phyloP scores from a whole-genome alignment of 225 moss, liverwort and hornwort genomes.

The Pseudoscleropodium purum region DNA sequence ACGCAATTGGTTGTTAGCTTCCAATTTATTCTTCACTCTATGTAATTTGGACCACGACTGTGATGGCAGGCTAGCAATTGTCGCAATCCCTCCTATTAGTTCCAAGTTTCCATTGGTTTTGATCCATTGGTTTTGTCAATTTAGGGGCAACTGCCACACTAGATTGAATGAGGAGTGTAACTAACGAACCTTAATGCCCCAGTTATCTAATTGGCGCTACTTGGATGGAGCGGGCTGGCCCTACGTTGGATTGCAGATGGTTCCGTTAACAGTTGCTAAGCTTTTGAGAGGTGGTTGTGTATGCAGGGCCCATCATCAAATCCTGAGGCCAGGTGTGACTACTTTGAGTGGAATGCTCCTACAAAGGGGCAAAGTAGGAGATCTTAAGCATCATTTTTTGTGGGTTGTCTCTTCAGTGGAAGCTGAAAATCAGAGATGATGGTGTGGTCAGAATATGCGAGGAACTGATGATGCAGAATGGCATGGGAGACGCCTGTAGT shows the following conservation, averaged over 20 bases:
- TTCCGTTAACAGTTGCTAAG: neutral
- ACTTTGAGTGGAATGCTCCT: constrained; percentile 72
- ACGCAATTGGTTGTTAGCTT: neutral
- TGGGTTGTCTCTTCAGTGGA: neutral
- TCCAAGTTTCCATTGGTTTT: neutral
- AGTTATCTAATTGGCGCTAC: neutral
- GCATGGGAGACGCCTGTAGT: neutral
- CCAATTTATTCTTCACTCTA: neutral
- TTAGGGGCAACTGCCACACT: neutral
- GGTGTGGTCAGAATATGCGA: neutral
- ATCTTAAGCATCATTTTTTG: neutral
- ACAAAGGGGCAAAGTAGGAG: constrained; percentile 10
- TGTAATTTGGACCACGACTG: neutral
- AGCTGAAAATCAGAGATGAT: neutral
- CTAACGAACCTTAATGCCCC: neutral
- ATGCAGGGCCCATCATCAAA: constrained; percentile 84
- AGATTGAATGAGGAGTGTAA: neutral
- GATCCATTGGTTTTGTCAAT: neutral
- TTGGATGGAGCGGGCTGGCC: neutral
- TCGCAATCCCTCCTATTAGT: neutral
- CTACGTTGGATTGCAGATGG: neutral
- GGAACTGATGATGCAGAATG: neutral
- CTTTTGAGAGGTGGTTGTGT: neutral
- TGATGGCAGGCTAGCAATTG: neutral
- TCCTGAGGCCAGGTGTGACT: constrained; percentile 76